phyloP scores from a whole-genome alignment of 1,139 yeast species.

The Debaryomyces subglobosus region DNA sequence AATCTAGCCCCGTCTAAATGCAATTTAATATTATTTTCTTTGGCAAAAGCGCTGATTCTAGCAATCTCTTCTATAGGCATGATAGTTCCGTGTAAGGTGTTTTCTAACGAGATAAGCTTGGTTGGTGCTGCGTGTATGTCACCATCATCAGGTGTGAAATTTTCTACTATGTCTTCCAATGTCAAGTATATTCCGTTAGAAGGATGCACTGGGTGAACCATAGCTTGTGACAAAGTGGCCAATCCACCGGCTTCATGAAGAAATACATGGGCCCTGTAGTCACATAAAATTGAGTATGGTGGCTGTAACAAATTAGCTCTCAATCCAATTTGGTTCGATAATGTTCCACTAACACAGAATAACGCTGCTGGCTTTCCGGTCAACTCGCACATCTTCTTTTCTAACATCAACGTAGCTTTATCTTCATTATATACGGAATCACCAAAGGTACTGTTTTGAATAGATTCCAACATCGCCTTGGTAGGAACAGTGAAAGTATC shows the following conservation, averaged over 20 bases:
- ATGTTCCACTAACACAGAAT: constrained; percentile 87
- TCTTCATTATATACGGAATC: constrained; percentile 92
- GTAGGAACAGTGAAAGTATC: constrained; percentile 96
- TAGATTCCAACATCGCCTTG: constrained; percentile 56
- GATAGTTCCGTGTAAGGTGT: constrained; percentile 82
- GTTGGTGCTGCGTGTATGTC: constrained; percentile 93
- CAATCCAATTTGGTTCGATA: constrained; percentile 86
- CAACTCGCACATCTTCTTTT: constrained; percentile 63
- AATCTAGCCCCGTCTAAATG: constrained; percentile 97
- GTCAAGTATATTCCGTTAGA: constrained; percentile 75
- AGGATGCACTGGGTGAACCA: constrained; percentile 86
- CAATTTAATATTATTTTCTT: constrained; percentile 60
- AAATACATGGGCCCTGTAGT: constrained; percentile 82
- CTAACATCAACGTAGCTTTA: constrained; percentile 64
- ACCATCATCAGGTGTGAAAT: constrained; percentile 73
- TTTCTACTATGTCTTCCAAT: constrained; percentile 70
- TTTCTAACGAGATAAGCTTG: constrained; percentile 79
- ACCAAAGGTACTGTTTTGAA: constrained; percentile 62
- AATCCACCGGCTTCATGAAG: constrained; percentile 89
- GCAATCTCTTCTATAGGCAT: constrained; percentile 81
- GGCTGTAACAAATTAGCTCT: constrained; percentile 81
- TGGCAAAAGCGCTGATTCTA: constrained; percentile 73
- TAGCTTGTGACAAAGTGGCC: constrained; percentile 87
- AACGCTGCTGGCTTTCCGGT: constrained; percentile 85
- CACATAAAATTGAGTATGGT: constrained; percentile 84